These are phyloP conservation scores for Ustilago cynodontis DNA, from an alignment of 1,284 basidiomycete species.

Conservation along the genomic window DNA sequence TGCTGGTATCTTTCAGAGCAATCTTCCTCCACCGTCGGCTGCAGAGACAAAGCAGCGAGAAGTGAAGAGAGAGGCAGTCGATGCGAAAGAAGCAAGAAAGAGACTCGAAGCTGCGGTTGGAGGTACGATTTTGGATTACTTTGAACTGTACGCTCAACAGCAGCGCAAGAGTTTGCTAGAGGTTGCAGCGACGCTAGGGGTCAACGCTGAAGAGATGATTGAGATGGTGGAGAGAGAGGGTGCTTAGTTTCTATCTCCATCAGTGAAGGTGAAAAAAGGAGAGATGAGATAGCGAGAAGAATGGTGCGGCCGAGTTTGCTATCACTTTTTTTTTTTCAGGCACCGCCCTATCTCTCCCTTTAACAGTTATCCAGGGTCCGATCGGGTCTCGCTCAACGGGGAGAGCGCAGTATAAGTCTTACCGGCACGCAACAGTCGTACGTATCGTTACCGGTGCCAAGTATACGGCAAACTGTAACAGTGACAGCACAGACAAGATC, in stretches of 20 bases:
- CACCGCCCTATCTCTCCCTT: no score
- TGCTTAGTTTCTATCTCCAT: neutral
- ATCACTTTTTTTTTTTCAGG: slow-evolving; percentile 4
- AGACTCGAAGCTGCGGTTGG: slow-evolving; percentile 34
- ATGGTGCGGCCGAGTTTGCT: slow-evolving; percentile 39
- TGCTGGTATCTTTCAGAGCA: slow-evolving; percentile 72
- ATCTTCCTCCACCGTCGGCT: slow-evolving; percentile 41
- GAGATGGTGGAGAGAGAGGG: slow-evolving; percentile 8
- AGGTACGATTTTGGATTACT: slow-evolving; percentile 42
- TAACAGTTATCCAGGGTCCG: neutral
- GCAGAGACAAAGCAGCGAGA: neutral
- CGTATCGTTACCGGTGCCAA: no score
- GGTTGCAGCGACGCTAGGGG: slow-evolving; percentile 12
- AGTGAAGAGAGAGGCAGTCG: neutral
- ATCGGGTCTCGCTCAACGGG: no score
- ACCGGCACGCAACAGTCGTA: no score
- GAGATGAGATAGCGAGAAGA: neutral
- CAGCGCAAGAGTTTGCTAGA: slow-evolving; percentile 29
- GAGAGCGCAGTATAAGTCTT: no score
- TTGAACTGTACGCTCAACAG: slow-evolving; percentile 38
- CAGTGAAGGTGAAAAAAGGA: neutral
- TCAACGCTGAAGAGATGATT: neutral
- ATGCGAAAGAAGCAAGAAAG: slow-evolving; percentile 6
- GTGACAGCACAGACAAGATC: neutral
- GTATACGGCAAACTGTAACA: no score